Conservation (phyloP, 2,329 filamentous ascomycete species). For the Beauveria medogensis region DNA sequence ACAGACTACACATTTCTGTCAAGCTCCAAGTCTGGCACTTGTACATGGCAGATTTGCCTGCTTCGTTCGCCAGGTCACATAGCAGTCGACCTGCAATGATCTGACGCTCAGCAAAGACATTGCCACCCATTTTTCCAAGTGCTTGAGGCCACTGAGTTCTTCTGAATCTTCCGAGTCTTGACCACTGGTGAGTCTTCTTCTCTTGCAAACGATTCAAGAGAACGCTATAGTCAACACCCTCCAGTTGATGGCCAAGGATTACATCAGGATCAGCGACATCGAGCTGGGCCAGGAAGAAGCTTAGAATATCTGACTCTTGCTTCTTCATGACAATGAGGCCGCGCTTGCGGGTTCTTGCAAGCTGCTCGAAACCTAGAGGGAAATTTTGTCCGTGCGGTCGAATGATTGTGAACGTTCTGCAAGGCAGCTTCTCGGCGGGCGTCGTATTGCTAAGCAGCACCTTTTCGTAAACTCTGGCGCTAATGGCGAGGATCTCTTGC, state of each 20-base stretch:
- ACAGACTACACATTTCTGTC: constrained; percentile 93
- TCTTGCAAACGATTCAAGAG: constrained; percentile 79
- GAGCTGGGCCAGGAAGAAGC: constrained; percentile 82
- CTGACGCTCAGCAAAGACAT: constrained; percentile 88
- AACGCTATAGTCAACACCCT: constrained; percentile 92
- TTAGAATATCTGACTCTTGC: constrained; percentile 76
- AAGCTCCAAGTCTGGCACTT: constrained; percentile 98
- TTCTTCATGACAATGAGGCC: constrained; percentile 75
- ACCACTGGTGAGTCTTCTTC: constrained; percentile 90
- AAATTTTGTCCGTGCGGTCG: constrained; percentile 70
- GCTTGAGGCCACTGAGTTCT: constrained; percentile 79
- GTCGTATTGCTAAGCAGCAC: constrained; percentile 81
- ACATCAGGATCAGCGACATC: constrained; percentile 88
- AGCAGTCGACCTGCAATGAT: constrained; percentile 81
- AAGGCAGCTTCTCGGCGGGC: constrained; percentile 78
- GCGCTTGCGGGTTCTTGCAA: constrained; percentile 62
- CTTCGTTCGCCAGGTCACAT: constrained; percentile 91
- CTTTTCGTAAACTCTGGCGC: constrained; percentile 87
- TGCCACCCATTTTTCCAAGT: constrained; percentile 77
- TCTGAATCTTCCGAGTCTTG: constrained; percentile 79
- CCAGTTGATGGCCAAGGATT: constrained; percentile 87
- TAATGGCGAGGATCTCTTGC: constrained; percentile 88
- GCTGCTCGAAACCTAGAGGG: constrained; percentile 76
- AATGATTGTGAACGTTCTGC: constrained; percentile 85
- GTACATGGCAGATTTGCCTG: constrained; percentile 92